These are phyloP conservation scores for Acacia melanoxylon DNA, from an alignment of 306 rosid species.

Conservation along the genomic window DNA sequence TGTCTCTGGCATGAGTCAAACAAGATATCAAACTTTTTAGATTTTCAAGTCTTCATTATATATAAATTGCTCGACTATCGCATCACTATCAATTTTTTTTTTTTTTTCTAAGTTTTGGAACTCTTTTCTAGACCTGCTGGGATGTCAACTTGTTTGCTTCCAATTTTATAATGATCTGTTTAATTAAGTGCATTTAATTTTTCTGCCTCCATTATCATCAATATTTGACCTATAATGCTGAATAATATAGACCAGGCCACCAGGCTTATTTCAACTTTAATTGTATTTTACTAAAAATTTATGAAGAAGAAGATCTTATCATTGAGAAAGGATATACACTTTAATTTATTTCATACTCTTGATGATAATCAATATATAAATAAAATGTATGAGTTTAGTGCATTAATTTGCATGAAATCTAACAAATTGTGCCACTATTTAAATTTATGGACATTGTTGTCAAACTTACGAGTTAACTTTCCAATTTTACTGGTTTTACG, in stretches of 20 bases:
- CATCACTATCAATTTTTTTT: slow-evolving; percentile 32
- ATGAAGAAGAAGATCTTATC: not conserved
- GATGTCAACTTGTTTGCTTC: not conserved
- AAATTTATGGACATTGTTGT: too few species aligned
- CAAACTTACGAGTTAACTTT: too few species aligned
- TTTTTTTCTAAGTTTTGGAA: not conserved
- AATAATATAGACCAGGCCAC: not conserved
- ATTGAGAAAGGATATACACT: not conserved
- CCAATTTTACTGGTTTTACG: too few species aligned
- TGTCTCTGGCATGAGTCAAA: slow-evolving; percentile 43
- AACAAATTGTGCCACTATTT: not conserved
- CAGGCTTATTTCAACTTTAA: not conserved
- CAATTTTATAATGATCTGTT: not conserved
- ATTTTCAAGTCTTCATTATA: not conserved
- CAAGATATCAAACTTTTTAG: slow-evolving; percentile 16
- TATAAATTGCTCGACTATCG: slow-evolving; percentile 5
- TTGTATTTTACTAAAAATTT: not conserved
- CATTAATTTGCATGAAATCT: not conserved
- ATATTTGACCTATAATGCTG: not conserved
- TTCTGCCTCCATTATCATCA: not conserved
- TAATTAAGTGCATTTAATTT: not conserved
- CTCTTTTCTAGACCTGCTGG: not conserved
- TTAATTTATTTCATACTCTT: not conserved
- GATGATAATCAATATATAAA: too few species aligned
- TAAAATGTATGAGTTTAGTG: not conserved